phyloP scores from a whole-genome alignment of 768 basidiomycete genomes.

The Podaxis carcinomalis region DNA sequence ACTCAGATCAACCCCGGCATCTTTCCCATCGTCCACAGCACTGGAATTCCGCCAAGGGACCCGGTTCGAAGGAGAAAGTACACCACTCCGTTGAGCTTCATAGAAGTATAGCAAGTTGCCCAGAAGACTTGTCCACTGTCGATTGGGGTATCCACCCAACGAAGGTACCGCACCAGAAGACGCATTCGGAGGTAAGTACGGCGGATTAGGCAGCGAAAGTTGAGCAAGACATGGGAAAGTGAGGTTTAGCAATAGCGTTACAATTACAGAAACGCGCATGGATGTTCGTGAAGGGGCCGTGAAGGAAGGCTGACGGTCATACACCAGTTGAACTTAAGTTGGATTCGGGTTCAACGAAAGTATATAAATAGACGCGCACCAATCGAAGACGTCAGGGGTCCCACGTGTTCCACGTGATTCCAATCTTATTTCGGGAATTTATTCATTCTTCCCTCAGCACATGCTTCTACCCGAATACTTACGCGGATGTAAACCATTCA shows the following conservation, averaged over 20 bases:
- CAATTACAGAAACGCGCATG: slow-evolving; percentile 23
- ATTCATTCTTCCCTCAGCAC: not conserved
- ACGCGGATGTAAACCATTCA: not conserved
- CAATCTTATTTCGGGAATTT: not conserved
- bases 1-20: slow-evolving; percentile 68
- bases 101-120: slow-evolving; percentile 87
- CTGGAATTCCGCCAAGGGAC: slow-evolving; percentile 89
- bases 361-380: not conserved
- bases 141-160: slow-evolving; percentile 49
- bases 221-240: slow-evolving; percentile 38
- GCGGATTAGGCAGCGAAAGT: slow-evolving; percentile 57
- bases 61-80: slow-evolving; percentile 61
- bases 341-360: not conserved
- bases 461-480: not conserved
- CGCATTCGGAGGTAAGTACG: slow-evolving; percentile 59
- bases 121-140: slow-evolving; percentile 79
- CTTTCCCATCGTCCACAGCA: slow-evolving; percentile 69
- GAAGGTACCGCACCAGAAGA: slow-evolving; percentile 50
- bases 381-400: not conserved
- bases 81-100: slow-evolving; percentile 85
- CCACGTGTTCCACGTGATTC: not conserved
- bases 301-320: slow-evolving; percentile 13
- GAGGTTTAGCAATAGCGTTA: slow-evolving; percentile 20
- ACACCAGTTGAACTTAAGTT: slow-evolving; percentile 17
- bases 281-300: slow-evolving; percentile 12